phyloP scores from a whole-genome alignment of 257 asterid species.

The Solanum sejunctum region DNA sequence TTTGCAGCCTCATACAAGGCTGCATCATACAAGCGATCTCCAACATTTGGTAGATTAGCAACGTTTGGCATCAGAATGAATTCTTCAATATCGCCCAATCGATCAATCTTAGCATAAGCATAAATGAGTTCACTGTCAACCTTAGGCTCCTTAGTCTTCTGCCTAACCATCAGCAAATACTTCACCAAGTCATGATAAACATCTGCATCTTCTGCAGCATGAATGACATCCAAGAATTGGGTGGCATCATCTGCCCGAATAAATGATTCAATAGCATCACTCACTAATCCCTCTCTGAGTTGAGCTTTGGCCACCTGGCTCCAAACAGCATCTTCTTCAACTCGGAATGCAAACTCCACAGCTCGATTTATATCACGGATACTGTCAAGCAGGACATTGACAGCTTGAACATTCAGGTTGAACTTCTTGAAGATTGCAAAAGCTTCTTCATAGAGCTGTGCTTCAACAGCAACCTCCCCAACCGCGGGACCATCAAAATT shows the following conservation, averaged over 20 bases:
- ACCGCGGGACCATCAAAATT: conserved; percentile 99
- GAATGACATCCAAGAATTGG: conserved; percentile 81
- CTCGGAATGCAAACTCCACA: conserved; percentile 96
- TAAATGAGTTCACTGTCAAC: conserved; percentile 97
- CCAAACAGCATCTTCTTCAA: conserved; percentile 98
- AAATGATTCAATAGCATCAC: conserved; percentile 97
- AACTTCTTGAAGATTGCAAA: conserved; percentile 93
- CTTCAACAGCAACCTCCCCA: conserved; percentile 97
- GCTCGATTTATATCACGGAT: conserved; percentile 91
- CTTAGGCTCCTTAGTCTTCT: conserved; percentile 92
- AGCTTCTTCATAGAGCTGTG: conserved; percentile 85
- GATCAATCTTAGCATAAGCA: conserved; percentile 96
- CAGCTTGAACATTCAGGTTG: conserved; percentile 98
- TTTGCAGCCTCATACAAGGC: conserved; percentile 60
- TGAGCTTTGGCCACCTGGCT: conserved; percentile 99
- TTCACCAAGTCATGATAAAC: conserved; percentile 94
- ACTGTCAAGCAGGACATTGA: conserved; percentile 78
- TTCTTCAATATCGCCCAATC: conserved; percentile 92
- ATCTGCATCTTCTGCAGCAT: conserved; percentile 75
- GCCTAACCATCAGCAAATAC: conserved; percentile 96
- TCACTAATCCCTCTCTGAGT: conserved; percentile 89
- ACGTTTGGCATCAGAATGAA: conserved; percentile 33
- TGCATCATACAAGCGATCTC: conserved; percentile 20
- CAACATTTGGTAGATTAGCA: conserved; percentile 25
- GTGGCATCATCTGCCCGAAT: conserved; percentile 98